Conservation (phyloP, 106 monocot species). For the Apostasia shenzhenica region DNA sequence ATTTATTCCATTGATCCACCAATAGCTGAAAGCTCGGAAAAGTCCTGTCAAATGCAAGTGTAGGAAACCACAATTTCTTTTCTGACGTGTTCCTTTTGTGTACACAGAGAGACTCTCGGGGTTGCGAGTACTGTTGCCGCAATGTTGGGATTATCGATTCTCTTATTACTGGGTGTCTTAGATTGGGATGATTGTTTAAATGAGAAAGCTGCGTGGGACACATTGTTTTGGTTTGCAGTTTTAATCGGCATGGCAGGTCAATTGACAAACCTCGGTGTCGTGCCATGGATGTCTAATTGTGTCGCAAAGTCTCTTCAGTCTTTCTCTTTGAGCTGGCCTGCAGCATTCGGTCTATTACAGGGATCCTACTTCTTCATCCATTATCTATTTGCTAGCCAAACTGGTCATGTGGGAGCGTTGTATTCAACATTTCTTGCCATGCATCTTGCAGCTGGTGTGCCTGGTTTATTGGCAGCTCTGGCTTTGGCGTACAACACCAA, state of each 20-base stretch:
- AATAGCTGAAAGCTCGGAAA: neutral
- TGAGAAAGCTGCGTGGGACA: slow-evolving; percentile 98
- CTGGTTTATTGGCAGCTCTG: slow-evolving; percentile 73
- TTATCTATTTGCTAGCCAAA: slow-evolving; percentile 97
- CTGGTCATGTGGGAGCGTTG: slow-evolving; percentile 95
- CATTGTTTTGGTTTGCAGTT: slow-evolving; percentile 94
- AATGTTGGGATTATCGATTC: slow-evolving; percentile 90
- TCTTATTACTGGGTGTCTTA: slow-evolving; percentile 79
- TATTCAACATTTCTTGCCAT: slow-evolving; percentile 97
- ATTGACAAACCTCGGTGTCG: slow-evolving; percentile 78
- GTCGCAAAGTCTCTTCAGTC: slow-evolving; percentile 73
- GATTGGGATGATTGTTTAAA: slow-evolving; percentile 94
- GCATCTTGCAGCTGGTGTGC: slow-evolving; percentile 92
- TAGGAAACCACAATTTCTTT: neutral
- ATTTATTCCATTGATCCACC: neutral
- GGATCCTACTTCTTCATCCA: slow-evolving; percentile 88
- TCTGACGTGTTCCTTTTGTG: neutral
- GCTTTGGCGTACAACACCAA: slow-evolving; percentile 95
- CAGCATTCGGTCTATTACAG: slow-evolving; percentile 75
- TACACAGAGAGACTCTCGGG: slow-evolving; percentile 54
- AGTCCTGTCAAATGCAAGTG: neutral
- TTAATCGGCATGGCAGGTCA: slow-evolving; percentile 95
- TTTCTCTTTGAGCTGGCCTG: slow-evolving; percentile 92
- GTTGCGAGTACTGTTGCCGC: slow-evolving; percentile 92
- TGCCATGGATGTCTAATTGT: slow-evolving; percentile 85